Evolutionary conservation across 345 rosid genomes (phyloP).

Genomic region (Syzygium grande): DNA sequence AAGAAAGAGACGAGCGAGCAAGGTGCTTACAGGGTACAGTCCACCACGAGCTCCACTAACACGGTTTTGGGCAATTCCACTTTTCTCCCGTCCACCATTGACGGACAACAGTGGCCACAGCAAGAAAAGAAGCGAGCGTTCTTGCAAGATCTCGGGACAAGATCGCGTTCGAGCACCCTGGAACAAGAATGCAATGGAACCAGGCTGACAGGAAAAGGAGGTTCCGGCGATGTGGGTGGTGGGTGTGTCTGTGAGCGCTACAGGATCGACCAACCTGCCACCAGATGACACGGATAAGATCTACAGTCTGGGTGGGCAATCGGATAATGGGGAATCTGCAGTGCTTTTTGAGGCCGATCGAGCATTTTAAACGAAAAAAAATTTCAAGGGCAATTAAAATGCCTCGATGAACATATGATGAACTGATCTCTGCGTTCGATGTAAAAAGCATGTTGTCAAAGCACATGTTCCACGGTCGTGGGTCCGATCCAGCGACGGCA

Average conservation of each 20-base stretch:
- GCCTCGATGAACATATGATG: neutral
- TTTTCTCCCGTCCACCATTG: neutral
- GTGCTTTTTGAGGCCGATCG: neutral
- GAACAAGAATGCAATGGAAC: constrained; percentile 4
- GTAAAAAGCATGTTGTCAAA: neutral
- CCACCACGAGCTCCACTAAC: neutral
- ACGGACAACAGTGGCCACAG: constrained; percentile 29
- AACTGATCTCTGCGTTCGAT: neutral
- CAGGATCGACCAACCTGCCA: neutral
- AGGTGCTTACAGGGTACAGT: neutral
- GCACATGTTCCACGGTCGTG: neutral
- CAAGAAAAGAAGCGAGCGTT: neutral
- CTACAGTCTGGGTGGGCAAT: neutral
- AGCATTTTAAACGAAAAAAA: neutral
- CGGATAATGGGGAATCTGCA: neutral
- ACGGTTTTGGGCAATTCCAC: constrained; percentile 37
- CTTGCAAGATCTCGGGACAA: neutral
- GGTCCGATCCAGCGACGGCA: neutral
- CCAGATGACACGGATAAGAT: constrained; percentile 7
- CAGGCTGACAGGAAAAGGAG: neutral
- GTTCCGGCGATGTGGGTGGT: neutral
- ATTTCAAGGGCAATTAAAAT: neutral
- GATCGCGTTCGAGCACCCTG: too few relatives aligned
- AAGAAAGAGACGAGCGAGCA: neutral
- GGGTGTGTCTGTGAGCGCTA: neutral